Base-by-base conservation (phyloP, 1,139 yeast genomes). In the Diutina siamensis region DNA sequence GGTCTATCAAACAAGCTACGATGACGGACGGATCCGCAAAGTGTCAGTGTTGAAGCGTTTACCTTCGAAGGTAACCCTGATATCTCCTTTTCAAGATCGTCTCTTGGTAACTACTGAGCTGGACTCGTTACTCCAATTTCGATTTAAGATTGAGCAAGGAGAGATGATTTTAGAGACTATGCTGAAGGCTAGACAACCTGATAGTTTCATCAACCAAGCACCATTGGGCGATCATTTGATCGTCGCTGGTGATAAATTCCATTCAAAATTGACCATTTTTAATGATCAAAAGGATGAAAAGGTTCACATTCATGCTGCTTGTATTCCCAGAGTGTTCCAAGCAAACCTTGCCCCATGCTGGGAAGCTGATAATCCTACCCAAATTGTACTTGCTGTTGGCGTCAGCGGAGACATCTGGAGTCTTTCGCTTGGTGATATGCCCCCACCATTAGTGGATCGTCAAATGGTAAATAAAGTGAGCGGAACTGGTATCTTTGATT, bases 221-320 rank as follows among this genome's bases (percentile, higher is more conserved):
- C 42, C 42, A 17, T 27, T 38, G 13, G 42, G 42, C 10, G 32
- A 38, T 4, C 9, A 25, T 10, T 7, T 38, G 31, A 38, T 38
- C 10, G 32, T 38, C 15, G 42, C 42, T 25, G 42, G 42, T n/a
- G 42, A 38, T 20, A 38, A 38, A 13, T 38, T 15, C 3, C 42
- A 38, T 18, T n/a, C 32, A 5, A 38, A 22, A 9, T 3, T 38
- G 13, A 38, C 42, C 21, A 17, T 38, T 13, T 38, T 38, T 15
- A 32, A 25, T 15, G 42, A 38, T 15, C 8, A 25, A 4, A 17
- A n/a, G 9, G 32, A 25, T 17, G n/a, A 12, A 27, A 25, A 25
- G 32, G 15, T 31, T 19, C 42, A 38, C 7, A 38, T 38, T 17
- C 42, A 38, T 8, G 17, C 32, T 9, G 25, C 32, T 13, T n/a